Evolutionary conservation across 1,284 basidiomycete genomes (phyloP), one percentile per base, ranked within the genome.

Genomic region (Chalciporus sp.): DNA sequence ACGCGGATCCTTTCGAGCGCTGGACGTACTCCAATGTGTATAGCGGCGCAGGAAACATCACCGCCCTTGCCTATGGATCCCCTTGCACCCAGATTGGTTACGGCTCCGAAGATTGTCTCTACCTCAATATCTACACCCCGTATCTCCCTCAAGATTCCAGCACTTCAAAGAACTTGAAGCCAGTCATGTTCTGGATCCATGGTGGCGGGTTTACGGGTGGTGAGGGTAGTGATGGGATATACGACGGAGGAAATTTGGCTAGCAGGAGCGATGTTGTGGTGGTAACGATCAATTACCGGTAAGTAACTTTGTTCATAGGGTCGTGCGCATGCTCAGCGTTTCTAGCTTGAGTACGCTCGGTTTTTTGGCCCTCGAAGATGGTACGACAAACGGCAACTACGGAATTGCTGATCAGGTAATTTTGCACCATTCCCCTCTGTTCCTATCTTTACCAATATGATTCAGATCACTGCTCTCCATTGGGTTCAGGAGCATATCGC

Each of bases 181-280:
- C 76, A 0, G 72, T 76, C 7, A 60, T 77, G 54, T 68, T 78
- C 37, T 75, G 69, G 64, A 74, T 78, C 45, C 73, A n/a, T n/a
- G n/a, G n/a, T n/a, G n/a, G n/a, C n/a, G n/a, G n/a, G n/a, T n/a
- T n/a, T n/a, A n/a, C n/a, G n/a, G n/a, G n/a, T n/a, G n/a, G n/a
- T n/a, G n/a, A n/a, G n/a, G n/a, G n/a, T n/a, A n/a, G n/a, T n/a
- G n/a, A n/a, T n/a, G n/a, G n/a, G n/a, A n/a, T n/a, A n/a, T n/a
- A n/a, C n/a, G n/a, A n/a, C n/a, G n/a, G n/a, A n/a, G n/a, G n/a
- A n/a, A n/a, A n/a, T n/a, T n/a, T n/a, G n/a, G n/a, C n/a, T n/a
- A n/a, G n/a, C n/a, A n/a, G n/a, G n/a, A n/a, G n/a, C n/a, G n/a
- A n/a, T n/a, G n/a, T n/a, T n/a, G n/a, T n/a, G n/a, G n/a, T n/a